phyloP scores from a whole-genome alignment of 345 rosid genomes.

The Bruguiera gymnorhiza region DNA sequence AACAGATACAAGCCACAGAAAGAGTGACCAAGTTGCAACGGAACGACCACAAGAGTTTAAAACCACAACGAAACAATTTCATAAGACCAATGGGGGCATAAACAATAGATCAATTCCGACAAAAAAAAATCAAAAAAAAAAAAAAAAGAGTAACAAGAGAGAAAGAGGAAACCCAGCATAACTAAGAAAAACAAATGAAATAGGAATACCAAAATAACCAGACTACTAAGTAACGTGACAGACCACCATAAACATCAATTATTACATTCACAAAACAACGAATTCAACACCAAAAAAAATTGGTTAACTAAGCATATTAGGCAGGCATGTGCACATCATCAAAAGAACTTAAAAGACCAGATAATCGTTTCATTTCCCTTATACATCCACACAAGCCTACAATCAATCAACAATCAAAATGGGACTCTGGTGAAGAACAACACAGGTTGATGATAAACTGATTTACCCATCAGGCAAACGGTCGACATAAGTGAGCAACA shows the following conservation, averaged over 20 bases:
- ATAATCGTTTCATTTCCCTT: slow-evolving; percentile 6
- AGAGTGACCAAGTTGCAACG: slow-evolving; percentile 5
- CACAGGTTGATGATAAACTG: not conserved
- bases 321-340: not conserved
- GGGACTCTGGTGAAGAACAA: not conserved
- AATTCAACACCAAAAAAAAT: not conserved
- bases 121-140: not conserved
- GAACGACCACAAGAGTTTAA: slow-evolving; percentile 1
- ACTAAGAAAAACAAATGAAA: not conserved
- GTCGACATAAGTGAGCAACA: slow-evolving; percentile 86
- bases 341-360: not conserved
- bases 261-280: not conserved
- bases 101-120: not conserved
- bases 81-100: not conserved
- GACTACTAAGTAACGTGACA: not conserved
- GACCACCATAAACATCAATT: not conserved
- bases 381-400: not conserved
- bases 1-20: slow-evolving; percentile 4
- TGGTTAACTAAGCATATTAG: not conserved
- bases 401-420: slow-evolving; percentile 6
- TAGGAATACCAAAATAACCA: not conserved
- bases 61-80: not conserved
- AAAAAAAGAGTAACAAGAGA: not conserved
- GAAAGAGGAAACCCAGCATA: not conserved
- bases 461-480: slow-evolving; percentile 61